Evolutionary conservation across 2,329 filamentous ascomycete species (phyloP).

Genomic region (Paraphoma sp.): DNA sequence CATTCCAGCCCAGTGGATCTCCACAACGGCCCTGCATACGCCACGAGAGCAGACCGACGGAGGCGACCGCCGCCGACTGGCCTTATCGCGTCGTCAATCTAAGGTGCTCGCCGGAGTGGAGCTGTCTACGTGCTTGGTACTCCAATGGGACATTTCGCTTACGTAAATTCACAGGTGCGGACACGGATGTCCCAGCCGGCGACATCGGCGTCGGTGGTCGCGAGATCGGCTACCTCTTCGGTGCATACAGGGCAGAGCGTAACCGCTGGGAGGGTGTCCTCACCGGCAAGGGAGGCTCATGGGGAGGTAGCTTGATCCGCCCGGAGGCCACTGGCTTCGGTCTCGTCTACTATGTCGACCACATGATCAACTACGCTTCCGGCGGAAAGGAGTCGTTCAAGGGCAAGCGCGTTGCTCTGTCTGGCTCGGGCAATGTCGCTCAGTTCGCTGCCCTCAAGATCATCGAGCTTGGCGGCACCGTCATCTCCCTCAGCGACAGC

Average conservation of each 20-base stretch:
- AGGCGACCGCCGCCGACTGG: constrained; percentile 16
- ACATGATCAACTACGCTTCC: constrained; percentile 75
- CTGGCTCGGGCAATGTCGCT: constrained; percentile 95
- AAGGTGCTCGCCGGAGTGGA: constrained; percentile 7
- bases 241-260: constrained; percentile 84
- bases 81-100: constrained; percentile 18
- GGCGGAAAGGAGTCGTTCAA: constrained; percentile 80
- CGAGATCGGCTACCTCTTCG: constrained; percentile 95
- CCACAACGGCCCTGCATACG: constrained; percentile 19
- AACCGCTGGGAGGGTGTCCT: constrained; percentile 96
- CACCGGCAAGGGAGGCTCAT: constrained; percentile 91
- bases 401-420: constrained; percentile 94
- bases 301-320: constrained; percentile 93
- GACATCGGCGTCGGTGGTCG: constrained; percentile 93
- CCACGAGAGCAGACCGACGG: constrained; percentile 19
- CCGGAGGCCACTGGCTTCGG: constrained; percentile 97
- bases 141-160: constrained; percentile 47
- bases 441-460: constrained; percentile 97
- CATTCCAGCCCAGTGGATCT: constrained; percentile 16
- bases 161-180: constrained; percentile 62
- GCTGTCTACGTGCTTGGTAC: constrained; percentile 2
- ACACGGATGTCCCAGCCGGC: constrained; percentile 95
- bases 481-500: constrained; percentile 93
- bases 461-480: constrained; percentile 92
- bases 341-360: constrained; percentile 73